Conservation (phyloP, 2,329 filamentous ascomycete species). For the Amauroascus niger region DNA sequence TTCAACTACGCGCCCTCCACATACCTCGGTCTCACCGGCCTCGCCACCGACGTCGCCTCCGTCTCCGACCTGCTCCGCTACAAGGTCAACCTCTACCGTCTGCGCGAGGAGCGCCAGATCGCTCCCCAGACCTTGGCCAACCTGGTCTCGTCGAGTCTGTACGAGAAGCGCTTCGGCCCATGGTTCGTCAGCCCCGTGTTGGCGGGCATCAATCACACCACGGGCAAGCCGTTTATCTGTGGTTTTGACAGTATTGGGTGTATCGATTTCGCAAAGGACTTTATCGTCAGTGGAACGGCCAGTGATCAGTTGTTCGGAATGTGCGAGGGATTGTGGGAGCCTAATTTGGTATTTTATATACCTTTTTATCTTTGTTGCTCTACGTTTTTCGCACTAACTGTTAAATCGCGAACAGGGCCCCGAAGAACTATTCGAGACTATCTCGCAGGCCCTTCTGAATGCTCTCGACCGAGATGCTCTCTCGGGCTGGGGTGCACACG, state of each 20-base stretch:
- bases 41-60: conserved; percentile 90
- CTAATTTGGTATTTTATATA: conserved; percentile 64
- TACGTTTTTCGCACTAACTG: not conserved
- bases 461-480: conserved; percentile 94
- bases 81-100: conserved; percentile 99
- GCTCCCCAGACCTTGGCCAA: conserved; percentile 92
- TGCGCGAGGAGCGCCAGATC: conserved; percentile 96
- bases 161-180: conserved; percentile 91
- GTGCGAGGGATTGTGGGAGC: conserved; percentile 96
- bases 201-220: conserved; percentile 89
- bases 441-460: conserved; percentile 90
- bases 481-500: conserved; percentile 95
- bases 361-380: not conserved
- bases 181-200: conserved; percentile 95
- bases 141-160: conserved; percentile 79
- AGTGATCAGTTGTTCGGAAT: conserved; percentile 98
- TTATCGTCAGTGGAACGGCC: conserved; percentile 93
- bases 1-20: conserved; percentile 87
- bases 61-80: conserved; percentile 97
- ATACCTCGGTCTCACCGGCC: conserved; percentile 89
- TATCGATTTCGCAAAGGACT: conserved; percentile 99
- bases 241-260: conserved; percentile 98
- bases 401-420: conserved; percentile 52
- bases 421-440: conserved; percentile 95
- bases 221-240: conserved; percentile 92